Percentiles rank a stretch among this genome's conserved stretches.
Evolutionary conservation across 2,329 filamentous ascomycete species (phyloP).

Genomic region (Colletotrichum trifolii): DNA sequence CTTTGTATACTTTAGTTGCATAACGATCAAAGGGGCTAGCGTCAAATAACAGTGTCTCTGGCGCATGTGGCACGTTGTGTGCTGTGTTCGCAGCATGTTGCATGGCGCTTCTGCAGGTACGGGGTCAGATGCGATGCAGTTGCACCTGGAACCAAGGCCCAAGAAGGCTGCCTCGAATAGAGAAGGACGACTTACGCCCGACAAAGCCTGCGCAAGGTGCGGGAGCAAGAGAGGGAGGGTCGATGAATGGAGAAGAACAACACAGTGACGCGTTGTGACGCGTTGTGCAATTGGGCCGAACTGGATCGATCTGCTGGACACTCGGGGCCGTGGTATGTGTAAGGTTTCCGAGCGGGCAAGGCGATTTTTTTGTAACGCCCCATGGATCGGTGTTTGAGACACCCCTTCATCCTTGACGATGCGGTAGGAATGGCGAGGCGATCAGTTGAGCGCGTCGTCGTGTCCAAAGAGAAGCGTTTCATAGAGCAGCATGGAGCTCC

Average conservation of each 20-base stretch:
- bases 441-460: conserved; percentile 26
- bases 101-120: conserved; percentile 42
- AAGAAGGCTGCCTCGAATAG: neutral
- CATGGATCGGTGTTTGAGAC: conserved; percentile 23
- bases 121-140: conserved; percentile 33
- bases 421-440: conserved; percentile 19
- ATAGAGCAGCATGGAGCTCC: conserved; percentile 1
- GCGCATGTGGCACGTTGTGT: conserved; percentile 31
- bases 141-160: conserved; percentile 5
- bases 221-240: conserved; percentile 29
- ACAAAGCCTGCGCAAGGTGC: conserved; percentile 4
- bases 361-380: conserved; percentile 25
- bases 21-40: conserved; percentile 28
- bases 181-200: no score
- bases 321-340: conserved; percentile 5
- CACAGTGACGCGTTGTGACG: conserved; percentile 2
- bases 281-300: conserved; percentile 4
- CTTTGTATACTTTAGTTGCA: no score
- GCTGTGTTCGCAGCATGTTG: conserved; percentile 15
- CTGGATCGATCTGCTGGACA: conserved; percentile 24
- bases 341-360: conserved; percentile 19
- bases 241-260: conserved; percentile 22
- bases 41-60: conserved; percentile 26
- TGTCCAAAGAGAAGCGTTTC: neutral
- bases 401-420: conserved; percentile 30